These are phyloP conservation scores for Silene vulgaris DNA, from an alignment of 179 eudicot species.

Conservation along the genomic window DNA sequence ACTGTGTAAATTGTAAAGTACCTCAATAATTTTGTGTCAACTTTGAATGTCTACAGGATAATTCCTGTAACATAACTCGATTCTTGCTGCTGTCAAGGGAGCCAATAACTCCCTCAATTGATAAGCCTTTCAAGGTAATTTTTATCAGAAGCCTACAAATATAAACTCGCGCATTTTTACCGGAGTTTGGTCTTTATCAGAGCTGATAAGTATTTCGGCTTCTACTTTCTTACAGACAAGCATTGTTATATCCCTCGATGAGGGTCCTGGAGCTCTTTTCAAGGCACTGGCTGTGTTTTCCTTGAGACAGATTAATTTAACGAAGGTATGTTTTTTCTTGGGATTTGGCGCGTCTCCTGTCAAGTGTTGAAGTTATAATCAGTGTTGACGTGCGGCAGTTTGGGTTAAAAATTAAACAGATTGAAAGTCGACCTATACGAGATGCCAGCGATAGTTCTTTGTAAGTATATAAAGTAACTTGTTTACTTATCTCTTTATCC, in stretches of 20 bases:
- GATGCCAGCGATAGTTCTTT: conserved; percentile 43
- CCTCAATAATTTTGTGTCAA: not conserved
- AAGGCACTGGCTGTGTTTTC: conserved; percentile 78
- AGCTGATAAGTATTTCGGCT: not conserved
- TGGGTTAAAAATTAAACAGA: conserved; percentile 30
- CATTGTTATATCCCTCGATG: conserved; percentile 71
- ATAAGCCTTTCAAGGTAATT: conserved; percentile 53
- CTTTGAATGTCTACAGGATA: conserved; percentile 36
- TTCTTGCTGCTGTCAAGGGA: conserved; percentile 65
- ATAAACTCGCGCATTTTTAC: not conserved
- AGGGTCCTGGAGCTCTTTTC: conserved; percentile 79
- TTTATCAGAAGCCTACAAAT: not conserved
- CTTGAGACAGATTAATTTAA: conserved; percentile 62
- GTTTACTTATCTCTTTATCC: not conserved
- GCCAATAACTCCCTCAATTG: conserved; percentile 40
- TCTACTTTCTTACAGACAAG: conserved; percentile 47
- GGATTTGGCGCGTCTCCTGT: conserved; percentile 13
- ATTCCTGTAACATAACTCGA: conserved; percentile 51
- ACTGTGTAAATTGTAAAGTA: not conserved
- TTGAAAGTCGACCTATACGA: conserved; percentile 77
- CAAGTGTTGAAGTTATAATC: not conserved
- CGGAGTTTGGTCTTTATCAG: not conserved
- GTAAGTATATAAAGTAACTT: conserved; percentile 32
- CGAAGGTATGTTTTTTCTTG: conserved; percentile 41
- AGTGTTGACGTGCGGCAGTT: conserved; percentile 1